Percentiles rank a stretch among this genome's conserved stretches.
phyloP scores from a whole-genome alignment of 768 basidiomycete genomes.

The Termitomyces sp. region DNA sequence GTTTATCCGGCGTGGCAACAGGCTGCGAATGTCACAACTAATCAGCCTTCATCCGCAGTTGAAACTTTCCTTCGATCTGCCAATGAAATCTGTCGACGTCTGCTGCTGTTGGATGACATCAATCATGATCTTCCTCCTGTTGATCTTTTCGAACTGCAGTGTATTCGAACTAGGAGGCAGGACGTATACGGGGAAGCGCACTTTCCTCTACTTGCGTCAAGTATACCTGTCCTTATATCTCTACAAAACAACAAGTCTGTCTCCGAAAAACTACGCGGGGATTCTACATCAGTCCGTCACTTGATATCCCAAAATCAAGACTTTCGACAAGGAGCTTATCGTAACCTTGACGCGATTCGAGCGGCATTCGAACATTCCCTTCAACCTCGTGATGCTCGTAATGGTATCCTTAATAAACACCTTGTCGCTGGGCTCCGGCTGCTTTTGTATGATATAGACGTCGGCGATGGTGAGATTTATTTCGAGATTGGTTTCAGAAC shows the following conservation, averaged over 20 bases:
- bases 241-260: constrained; percentile 60
- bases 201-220: constrained; percentile 56
- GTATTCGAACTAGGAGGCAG: constrained; percentile 62
- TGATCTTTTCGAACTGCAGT: constrained; percentile 61
- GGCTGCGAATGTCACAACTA: constrained; percentile 34
- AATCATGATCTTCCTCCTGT: constrained; percentile 32
- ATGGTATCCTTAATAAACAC: constrained; percentile 51
- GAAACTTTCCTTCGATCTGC: constrained; percentile 55
- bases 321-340: constrained; percentile 74
- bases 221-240: constrained; percentile 64
- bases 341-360: constrained; percentile 67
- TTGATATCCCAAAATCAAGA: constrained; percentile 54
- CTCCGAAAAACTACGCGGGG: constrained; percentile 41
- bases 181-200: constrained; percentile 63
- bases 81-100: constrained; percentile 53
- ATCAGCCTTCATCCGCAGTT: constrained; percentile 33
- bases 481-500: neutral
- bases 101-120: constrained; percentile 53
- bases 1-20: constrained; percentile 77
- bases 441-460: constrained; percentile 53
- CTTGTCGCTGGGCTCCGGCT: constrained; percentile 62
- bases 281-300: constrained; percentile 47
- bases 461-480: constrained; percentile 39
- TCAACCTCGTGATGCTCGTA: constrained; percentile 37
- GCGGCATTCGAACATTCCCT: constrained; percentile 63